Conservation (phyloP, 2,329 filamentous ascomycete species). For the Magnaporthiopsis rhizophila region DNA sequence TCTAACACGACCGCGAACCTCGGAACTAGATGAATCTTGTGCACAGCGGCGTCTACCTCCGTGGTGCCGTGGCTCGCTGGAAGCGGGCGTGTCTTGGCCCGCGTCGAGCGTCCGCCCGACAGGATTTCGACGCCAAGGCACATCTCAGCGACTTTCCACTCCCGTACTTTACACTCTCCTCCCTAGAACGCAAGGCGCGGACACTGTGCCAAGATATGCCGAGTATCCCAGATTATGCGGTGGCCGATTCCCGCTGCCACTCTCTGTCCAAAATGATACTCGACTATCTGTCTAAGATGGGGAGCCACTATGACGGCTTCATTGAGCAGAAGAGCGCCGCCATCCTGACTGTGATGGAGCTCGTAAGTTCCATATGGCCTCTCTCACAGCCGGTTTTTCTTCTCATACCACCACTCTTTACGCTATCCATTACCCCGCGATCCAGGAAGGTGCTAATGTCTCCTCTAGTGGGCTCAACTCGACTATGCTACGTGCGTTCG, state of each 20-base stretch:
- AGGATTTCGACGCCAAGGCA: no score
- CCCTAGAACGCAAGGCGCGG: background rate
- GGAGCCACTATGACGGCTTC: conserved; percentile 31
- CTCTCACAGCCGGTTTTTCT: background rate
- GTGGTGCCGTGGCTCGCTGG: conserved; percentile 12
- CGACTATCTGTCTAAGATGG: conserved; percentile 24
- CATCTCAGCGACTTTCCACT: background rate
- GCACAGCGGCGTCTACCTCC: conserved; percentile 30
- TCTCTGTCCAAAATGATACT: conserved; percentile 25
- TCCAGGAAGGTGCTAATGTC: background rate
- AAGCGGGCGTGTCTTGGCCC: background rate
- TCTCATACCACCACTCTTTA: background rate
- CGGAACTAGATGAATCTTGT: conserved; percentile 24
- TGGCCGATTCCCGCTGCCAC: conserved; percentile 11
- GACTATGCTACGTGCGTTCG: conserved; percentile 36
- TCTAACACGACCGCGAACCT: conserved; percentile 17
- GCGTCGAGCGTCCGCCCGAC: background rate
- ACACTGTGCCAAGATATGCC: conserved; percentile 1
- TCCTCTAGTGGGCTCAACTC: conserved; percentile 40
- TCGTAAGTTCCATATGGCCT: conserved; percentile 17
- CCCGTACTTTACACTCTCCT: background rate
- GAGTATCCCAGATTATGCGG: background rate
- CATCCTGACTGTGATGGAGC: conserved; percentile 45
- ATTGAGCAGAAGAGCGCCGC: conserved; percentile 42
- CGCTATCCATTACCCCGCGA: background rate